Evolutionary conservation across 768 basidiomycete species (phyloP).

Genomic region (Tricholomella constricta): DNA sequence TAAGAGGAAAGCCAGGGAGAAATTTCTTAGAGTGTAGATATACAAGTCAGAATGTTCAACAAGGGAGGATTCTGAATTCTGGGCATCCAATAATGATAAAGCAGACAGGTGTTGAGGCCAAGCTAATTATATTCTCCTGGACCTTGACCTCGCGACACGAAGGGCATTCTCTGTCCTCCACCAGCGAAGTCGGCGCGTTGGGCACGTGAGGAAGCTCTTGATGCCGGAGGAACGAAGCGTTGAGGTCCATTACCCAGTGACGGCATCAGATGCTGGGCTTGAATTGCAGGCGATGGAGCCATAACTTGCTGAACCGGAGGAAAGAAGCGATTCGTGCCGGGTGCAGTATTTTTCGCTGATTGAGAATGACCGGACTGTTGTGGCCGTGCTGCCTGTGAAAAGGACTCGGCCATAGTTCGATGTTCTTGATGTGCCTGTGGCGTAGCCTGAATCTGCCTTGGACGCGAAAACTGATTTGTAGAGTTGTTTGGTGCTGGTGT

Average conservation of each 20-base stretch:
- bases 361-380: constrained; percentile 18
- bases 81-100: background rate
- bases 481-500: constrained; percentile 7
- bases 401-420: constrained; percentile 53
- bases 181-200: constrained; percentile 21
- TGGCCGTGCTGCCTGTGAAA: constrained; percentile 43
- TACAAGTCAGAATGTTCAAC: background rate
- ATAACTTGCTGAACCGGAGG: constrained; percentile 12
- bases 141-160: constrained; percentile 35
- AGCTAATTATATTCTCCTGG: constrained; percentile 12
- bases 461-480: constrained; percentile 6
- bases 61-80: background rate
- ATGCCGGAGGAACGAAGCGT: constrained; percentile 21
- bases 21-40: background rate
- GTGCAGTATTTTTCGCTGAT: constrained; percentile 14
- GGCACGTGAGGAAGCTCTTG: constrained; percentile 29
- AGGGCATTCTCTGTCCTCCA: constrained; percentile 55
- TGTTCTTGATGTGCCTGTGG: constrained; percentile 21
- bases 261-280: constrained; percentile 24
- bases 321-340: constrained; percentile 9
- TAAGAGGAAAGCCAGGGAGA: too few species aligned
- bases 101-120: background rate
- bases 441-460: constrained; percentile 14
- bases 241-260: constrained; percentile 23
- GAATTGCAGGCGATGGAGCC: constrained; percentile 9